phyloP scores from a whole-genome alignment of 306 rosid genomes.

The Hylodesmum podocarpum region DNA sequence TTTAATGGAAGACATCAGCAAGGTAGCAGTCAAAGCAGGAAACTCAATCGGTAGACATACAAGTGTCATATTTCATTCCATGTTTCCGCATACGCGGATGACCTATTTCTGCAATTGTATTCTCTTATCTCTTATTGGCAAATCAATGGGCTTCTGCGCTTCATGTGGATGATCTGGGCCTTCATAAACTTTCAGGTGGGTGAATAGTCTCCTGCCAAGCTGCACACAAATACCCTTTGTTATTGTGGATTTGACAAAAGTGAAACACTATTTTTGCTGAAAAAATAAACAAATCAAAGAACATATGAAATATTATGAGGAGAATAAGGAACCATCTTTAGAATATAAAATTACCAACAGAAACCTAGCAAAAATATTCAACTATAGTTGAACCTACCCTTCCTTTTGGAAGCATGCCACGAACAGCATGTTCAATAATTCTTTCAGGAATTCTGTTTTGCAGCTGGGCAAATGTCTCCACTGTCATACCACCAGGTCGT shows the following conservation, averaged over 20 bases:
- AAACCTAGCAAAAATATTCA: slow-evolving; percentile 10
- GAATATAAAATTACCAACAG: slow-evolving; percentile 3
- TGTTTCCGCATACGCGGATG: slow-evolving; percentile 34
- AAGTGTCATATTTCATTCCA: slow-evolving; percentile 5
- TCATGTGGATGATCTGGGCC: slow-evolving; percentile 93
- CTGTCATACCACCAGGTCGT: slow-evolving; percentile 97
- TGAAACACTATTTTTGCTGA: neutral
- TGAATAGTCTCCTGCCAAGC: slow-evolving; percentile 94
- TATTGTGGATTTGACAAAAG: slow-evolving; percentile 20
- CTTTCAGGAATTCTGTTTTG: slow-evolving; percentile 96
- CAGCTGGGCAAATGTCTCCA: slow-evolving; percentile 90
- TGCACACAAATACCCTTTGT: slow-evolving; percentile 44
- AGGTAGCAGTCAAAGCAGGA: slow-evolving; percentile 25
- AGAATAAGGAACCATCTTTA: neutral
- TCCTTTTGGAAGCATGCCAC: slow-evolving; percentile 99
- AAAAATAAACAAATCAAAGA: neutral
- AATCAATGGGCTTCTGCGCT: slow-evolving; percentile 79
- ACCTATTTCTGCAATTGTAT: slow-evolving; percentile 56
- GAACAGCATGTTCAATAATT: slow-evolving; percentile 95
- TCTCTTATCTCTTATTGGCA: slow-evolving; percentile 90
- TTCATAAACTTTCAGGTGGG: slow-evolving; percentile 86
- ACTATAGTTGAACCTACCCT: slow-evolving; percentile 64
- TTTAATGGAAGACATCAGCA: slow-evolving; percentile 24
- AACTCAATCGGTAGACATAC: neutral
- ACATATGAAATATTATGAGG: neutral